Evolutionary conservation across 2,329 filamentous ascomycete species (phyloP).

Genomic region (Hypoxylon sp.): DNA sequence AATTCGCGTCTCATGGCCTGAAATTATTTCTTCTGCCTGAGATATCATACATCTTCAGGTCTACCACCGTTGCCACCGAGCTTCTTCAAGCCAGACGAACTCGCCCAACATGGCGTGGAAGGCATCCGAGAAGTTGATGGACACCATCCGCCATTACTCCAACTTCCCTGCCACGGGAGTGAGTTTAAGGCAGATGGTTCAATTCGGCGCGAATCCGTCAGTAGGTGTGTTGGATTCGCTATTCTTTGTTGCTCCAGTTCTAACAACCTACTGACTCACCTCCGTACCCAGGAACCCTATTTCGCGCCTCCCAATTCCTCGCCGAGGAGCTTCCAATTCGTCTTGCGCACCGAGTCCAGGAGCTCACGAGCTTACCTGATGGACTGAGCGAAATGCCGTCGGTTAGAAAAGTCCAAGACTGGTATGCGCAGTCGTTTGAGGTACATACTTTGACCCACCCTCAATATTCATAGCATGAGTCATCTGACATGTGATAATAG

Average conservation of each 20-base stretch:
- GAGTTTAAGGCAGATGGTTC: constrained; percentile 98
- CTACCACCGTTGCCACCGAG: constrained; percentile 17
- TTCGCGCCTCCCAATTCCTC: constrained; percentile 97
- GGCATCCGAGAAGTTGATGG: constrained; percentile 90
- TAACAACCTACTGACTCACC: constrained; percentile 28
- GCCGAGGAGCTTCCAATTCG: constrained; percentile 98
- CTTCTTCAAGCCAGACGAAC: constrained; percentile 42
- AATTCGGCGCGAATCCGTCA: constrained; percentile 95
- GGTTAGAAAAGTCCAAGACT: constrained; percentile 93
- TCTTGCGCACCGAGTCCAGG: constrained; percentile 94
- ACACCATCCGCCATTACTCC: constrained; percentile 97
- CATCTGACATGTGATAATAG: constrained; percentile 63
- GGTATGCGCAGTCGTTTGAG: constrained; percentile 99
- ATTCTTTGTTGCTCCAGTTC: constrained; percentile 22
- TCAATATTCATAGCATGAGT: constrained; percentile 49
- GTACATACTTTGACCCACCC: constrained; percentile 65
- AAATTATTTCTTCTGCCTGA: constrained; percentile 35
- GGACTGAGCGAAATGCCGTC: constrained; percentile 98
- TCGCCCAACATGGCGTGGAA: constrained; percentile 88
- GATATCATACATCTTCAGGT: constrained; percentile 43
- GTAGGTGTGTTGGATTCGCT: constrained; percentile 73
- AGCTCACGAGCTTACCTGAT: constrained; percentile 92
- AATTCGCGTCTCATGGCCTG: constrained; percentile 43
- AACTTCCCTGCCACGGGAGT: constrained; percentile 97
- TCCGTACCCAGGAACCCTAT: constrained; percentile 81